phyloP scores from a whole-genome alignment of 129 eudicot species.

The Arctium minus region DNA sequence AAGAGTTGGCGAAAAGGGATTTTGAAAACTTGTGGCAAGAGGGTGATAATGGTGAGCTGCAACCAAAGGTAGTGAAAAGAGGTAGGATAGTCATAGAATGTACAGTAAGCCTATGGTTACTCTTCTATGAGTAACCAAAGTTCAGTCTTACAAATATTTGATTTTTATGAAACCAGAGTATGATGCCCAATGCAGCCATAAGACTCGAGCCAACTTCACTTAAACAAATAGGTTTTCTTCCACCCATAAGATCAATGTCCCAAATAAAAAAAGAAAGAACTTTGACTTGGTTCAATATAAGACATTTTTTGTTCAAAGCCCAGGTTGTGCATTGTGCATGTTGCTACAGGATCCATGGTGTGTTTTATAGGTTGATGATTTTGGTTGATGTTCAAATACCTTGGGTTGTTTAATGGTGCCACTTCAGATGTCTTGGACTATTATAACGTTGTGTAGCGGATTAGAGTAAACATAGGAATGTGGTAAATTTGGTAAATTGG shows the following conservation, averaged over 20 bases:
- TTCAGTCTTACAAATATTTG: not conserved
- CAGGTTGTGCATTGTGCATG: no score
- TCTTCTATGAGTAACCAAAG: not conserved
- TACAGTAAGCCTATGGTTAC: not conserved
- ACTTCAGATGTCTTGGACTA: no score
- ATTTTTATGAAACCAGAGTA: not conserved
- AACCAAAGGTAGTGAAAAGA: constrained; percentile 71
- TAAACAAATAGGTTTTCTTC: not conserved
- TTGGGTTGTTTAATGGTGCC: no score
- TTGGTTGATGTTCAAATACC: no score
- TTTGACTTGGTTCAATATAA: not conserved
- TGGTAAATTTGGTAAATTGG: no score
- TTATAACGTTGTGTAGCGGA: no score
- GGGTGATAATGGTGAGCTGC: constrained; percentile 75
- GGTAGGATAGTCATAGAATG: constrained; percentile 36
- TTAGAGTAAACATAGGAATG: no score
- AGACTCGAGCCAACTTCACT: not conserved
- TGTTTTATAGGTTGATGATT: no score
- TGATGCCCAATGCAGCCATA: not conserved
- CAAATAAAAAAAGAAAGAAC: not conserved
- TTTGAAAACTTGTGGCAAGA: constrained; percentile 78
- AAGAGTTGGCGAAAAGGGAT: constrained; percentile 85
- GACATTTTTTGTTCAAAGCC: no score
- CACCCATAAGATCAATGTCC: not conserved
- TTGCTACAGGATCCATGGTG: no score